phyloP scores from a whole-genome alignment of 805 yeast genomes.

The Torulaspora gathmanii region DNA sequence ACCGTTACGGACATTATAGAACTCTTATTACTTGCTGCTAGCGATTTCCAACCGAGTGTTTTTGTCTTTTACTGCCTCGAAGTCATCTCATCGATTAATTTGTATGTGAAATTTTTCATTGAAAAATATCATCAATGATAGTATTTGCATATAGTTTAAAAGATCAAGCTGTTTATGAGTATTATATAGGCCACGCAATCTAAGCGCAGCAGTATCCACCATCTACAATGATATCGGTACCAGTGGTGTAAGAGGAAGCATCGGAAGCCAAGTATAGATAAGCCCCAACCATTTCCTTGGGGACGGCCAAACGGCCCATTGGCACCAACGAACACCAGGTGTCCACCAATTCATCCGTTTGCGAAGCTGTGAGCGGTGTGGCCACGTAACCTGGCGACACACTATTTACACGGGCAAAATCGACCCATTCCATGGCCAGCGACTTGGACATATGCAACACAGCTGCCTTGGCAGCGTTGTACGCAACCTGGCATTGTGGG shows the following conservation, averaged over 20 bases:
- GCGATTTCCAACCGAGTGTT: background rate
- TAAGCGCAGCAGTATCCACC: slow-evolving; percentile 50
- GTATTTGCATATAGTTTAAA: background rate
- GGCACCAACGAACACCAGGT: slow-evolving; percentile 55
- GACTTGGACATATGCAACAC: slow-evolving; percentile 71
- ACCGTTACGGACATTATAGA: slow-evolving; percentile 1
- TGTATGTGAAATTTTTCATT: slow-evolving; percentile 7
- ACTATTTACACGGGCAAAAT: slow-evolving; percentile 78
- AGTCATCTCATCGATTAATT: slow-evolving; percentile 1
- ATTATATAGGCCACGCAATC: background rate
- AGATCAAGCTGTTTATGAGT: background rate
- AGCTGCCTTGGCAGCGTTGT: slow-evolving; percentile 85
- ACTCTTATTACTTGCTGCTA: background rate
- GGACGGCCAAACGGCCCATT: slow-evolving; percentile 68
- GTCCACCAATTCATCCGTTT: slow-evolving; percentile 42
- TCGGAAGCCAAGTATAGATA: slow-evolving; percentile 74
- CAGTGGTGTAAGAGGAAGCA: slow-evolving; percentile 76
- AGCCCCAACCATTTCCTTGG: slow-evolving; percentile 74
- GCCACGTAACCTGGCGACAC: slow-evolving; percentile 83
- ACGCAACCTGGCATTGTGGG: slow-evolving; percentile 82
- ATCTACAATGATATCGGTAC: slow-evolving; percentile 70
- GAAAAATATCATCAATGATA: background rate
- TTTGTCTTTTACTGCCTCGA: background rate
- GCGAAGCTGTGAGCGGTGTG: slow-evolving; percentile 56
- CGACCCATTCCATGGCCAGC: slow-evolving; percentile 85